Evolutionary conservation across 1,284 basidiomycete genomes (phyloP).

Genomic region (Malassezia sp.): DNA sequence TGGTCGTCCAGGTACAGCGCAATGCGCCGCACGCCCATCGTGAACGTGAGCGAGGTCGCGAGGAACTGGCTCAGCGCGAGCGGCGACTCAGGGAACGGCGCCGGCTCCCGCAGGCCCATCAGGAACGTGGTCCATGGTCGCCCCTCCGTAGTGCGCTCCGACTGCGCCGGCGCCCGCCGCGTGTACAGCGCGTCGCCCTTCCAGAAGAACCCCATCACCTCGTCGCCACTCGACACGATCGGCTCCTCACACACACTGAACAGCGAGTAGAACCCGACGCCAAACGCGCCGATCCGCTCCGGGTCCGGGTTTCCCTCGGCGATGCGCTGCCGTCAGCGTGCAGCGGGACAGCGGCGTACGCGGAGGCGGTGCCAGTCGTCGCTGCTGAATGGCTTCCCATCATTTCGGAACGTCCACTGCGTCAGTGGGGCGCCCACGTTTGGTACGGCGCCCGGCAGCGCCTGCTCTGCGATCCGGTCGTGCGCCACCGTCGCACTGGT

Average conservation of each 20-base stretch:
- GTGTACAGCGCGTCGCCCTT: slow-evolving; percentile 51
- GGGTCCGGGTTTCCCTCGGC: slow-evolving; percentile 53
- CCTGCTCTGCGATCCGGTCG: neutral
- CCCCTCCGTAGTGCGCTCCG: slow-evolving; percentile 23
- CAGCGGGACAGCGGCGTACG: slow-evolving; percentile 17
- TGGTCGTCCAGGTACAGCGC: slow-evolving; percentile 56
- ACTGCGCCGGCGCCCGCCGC: slow-evolving; percentile 25
- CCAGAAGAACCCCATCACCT: slow-evolving; percentile 90
- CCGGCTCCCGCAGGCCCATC: slow-evolving; percentile 74
- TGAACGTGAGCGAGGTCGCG: slow-evolving; percentile 86
- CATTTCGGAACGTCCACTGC: slow-evolving; percentile 63
- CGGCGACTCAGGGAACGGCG: slow-evolving; percentile 63
- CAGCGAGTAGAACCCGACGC: slow-evolving; percentile 52
- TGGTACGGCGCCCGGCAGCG: slow-evolving; percentile 14
- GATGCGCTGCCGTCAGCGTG: slow-evolving; percentile 23
- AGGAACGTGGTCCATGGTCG: slow-evolving; percentile 75
- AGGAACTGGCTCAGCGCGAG: slow-evolving; percentile 84
- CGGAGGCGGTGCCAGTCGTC: slow-evolving; percentile 45
- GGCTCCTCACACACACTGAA: slow-evolving; percentile 62
- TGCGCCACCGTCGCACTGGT: slow-evolving; percentile 19
- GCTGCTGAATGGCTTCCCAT: slow-evolving; percentile 53
- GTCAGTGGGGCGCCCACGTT: slow-evolving; percentile 44
- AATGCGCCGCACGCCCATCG: slow-evolving; percentile 66
- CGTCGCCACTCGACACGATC: slow-evolving; percentile 73
- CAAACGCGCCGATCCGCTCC: slow-evolving; percentile 50